phyloP scores from a whole-genome alignment of 2,329 filamentous ascomycete species.

The Pseudopithomyces chartarum region DNA sequence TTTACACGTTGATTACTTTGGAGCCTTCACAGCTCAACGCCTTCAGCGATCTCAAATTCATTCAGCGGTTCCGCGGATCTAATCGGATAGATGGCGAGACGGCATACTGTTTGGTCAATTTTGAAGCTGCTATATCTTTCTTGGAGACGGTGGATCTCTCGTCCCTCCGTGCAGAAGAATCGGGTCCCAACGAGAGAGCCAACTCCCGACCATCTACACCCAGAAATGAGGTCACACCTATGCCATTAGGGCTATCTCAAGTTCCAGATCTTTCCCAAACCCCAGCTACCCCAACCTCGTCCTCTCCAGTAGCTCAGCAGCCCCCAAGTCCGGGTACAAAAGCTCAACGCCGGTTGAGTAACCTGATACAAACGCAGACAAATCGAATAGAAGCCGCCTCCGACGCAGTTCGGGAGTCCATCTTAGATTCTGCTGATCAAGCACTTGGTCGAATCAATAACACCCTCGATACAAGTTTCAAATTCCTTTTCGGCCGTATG shows the following conservation, averaged over 20 bases:
- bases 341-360: constrained; percentile 79
- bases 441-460: constrained; percentile 89
- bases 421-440: constrained; percentile 85
- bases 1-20: constrained; percentile 92
- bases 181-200: constrained; percentile 63
- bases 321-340: constrained; percentile 46
- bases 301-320: constrained; percentile 19
- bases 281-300: constrained; percentile 40
- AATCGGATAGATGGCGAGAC: constrained; percentile 90
- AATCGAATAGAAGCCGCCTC: constrained; percentile 81
- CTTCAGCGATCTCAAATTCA: constrained; percentile 93
- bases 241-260: constrained; percentile 45
- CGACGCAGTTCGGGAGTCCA: constrained; percentile 71
- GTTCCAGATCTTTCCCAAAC: constrained; percentile 46
- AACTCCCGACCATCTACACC: constrained; percentile 55
- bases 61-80: constrained; percentile 86
- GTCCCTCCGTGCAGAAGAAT: constrained; percentile 81
- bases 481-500: constrained; percentile 86
- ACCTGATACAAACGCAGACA: constrained; percentile 82
- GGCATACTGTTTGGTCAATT: constrained; percentile 93
- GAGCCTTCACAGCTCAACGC: constrained; percentile 84
- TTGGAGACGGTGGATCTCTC: constrained; percentile 93
- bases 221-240: constrained; percentile 44
- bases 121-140: constrained; percentile 94
- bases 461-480: constrained; percentile 90